These are phyloP conservation scores for Geranium incanum DNA, from an alignment of 441 rosid species.

Conservation along the genomic window DNA sequence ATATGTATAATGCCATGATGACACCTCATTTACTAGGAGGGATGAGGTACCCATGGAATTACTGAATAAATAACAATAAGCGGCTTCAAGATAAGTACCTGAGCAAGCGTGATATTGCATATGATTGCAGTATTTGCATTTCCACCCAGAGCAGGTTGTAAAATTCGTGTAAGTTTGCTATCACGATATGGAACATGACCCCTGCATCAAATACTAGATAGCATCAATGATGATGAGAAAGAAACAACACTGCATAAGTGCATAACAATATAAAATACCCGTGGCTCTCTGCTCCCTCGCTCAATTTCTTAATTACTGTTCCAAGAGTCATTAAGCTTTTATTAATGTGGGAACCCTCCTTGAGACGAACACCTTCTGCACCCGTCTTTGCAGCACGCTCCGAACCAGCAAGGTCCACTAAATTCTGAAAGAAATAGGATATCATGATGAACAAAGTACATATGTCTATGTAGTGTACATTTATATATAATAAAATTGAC, in stretches of 20 bases:
- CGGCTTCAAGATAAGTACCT: constrained; percentile 37
- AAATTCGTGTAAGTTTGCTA: constrained; percentile 92
- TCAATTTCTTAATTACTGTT: constrained; percentile 88
- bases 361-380: constrained; percentile 93
- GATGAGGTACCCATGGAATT: neutral
- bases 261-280: constrained; percentile 47
- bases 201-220: constrained; percentile 33
- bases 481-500: neutral
- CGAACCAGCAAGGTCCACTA: constrained; percentile 98
- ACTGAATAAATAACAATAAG: constrained; percentile 1
- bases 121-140: constrained; percentile 97
- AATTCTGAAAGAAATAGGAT: constrained; percentile 41
- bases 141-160: constrained; percentile 97
- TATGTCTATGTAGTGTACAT: neutral
- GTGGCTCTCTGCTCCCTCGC: constrained; percentile 94
- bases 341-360: constrained; percentile 95
- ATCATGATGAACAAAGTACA: neutral
- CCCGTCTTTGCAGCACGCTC: constrained; percentile 98
- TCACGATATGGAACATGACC: constrained; percentile 97
- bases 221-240: constrained; percentile 4
- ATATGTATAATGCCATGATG: neutral
- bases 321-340: constrained; percentile 95
- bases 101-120: constrained; percentile 94
- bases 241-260: constrained; percentile 4
- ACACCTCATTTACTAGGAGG: neutral